Base-by-base conservation (phyloP, 1,139 yeast species). In the Saccharomyces hybrid region DNA sequence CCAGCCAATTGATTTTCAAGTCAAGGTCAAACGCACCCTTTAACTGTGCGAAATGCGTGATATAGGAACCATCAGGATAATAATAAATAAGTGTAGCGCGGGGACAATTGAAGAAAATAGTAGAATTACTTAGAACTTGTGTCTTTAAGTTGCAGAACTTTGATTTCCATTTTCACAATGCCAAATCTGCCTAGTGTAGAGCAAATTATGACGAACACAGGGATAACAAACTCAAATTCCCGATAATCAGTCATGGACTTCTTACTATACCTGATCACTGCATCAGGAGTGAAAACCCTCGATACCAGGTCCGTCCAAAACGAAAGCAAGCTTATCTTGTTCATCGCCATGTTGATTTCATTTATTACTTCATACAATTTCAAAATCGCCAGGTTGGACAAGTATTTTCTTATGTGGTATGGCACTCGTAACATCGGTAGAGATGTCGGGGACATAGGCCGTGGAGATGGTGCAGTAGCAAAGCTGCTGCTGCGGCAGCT, bases 1-100 rank as follows among this genome's bases (percentile, higher is more conserved):
- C 95, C 52, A 86, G 69, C 83, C 87, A 84, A 62, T 87, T 95
- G 38, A 88, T 79, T 59, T 80, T 78, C 59, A 87, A 74, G 54
- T 78, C 80, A 46, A 84, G 73, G 63, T 81, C 83, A 74, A 88
- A 79, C 16, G 82, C 72, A 7, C 86, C 78, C 60, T 82, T 81
- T 26, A 83, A 69, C 8, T 80, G 79, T 0, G 91, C 88, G 51
- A 75, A 73, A 50, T 83, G 77, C 7, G 79, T 76, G n/a, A 86
- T 81, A 59, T 78, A 76, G 1, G 91, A 82, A 0, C 91, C 95
- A 69, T 88, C 95, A 2, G 73, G 70, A 65, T 82, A 87, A 64
- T 76, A 75, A 61, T 79, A 82, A 14, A 79, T 76, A 49, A 83
- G 69, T 4, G 78, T 72, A 50, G 85, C 75, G 52, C 83, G 76